Percentiles rank a stretch among this genome's conserved stretches.
Conservation (phyloP, 148 eudicot genomes). For the Pharnaceum exiguum region DNA sequence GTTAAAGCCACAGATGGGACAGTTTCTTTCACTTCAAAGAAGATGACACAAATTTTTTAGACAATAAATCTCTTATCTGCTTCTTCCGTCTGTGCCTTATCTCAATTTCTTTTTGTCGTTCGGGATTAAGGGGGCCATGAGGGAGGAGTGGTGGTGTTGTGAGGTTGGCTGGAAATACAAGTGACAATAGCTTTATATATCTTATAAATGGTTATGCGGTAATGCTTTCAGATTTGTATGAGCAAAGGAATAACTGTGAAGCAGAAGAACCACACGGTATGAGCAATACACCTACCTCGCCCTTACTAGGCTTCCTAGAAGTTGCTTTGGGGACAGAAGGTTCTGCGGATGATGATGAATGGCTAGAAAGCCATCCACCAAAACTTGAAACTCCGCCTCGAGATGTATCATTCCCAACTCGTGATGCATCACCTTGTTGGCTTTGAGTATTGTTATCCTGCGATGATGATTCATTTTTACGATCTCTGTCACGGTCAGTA, state of each 20-base stretch:
- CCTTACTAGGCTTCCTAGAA: constrained; percentile 40
- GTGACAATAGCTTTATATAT: too few relatives aligned
- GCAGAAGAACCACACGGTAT: background rate
- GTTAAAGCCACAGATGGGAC: too few relatives aligned
- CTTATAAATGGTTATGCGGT: too few relatives aligned
- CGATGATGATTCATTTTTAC: constrained; percentile 27
- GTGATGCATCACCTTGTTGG: constrained; percentile 27
- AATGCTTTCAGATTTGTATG: too few relatives aligned
- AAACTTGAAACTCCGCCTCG: constrained; percentile 21
- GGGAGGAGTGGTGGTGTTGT: too few relatives aligned
- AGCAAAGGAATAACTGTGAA: background rate
- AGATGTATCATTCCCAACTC: constrained; percentile 14
- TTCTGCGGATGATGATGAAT: constrained; percentile 22
- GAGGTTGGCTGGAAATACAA: too few relatives aligned
- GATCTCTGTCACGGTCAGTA: constrained; percentile 30
- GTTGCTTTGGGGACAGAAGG: constrained; percentile 18
- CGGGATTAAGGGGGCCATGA: too few relatives aligned
- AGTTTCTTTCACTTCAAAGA: too few relatives aligned
- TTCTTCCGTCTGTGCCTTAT: too few relatives aligned
- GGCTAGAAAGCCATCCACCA: constrained; percentile 20
- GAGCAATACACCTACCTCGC: constrained; percentile 51
- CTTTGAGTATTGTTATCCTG: constrained; percentile 18
- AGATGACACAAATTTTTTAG: too few relatives aligned
- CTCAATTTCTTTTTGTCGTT: too few relatives aligned
- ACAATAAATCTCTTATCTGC: too few relatives aligned